Percentiles rank a stretch among this genome's conserved stretches.
phyloP scores from a whole-genome alignment of 805 yeast genomes.

The Candida maesae region DNA sequence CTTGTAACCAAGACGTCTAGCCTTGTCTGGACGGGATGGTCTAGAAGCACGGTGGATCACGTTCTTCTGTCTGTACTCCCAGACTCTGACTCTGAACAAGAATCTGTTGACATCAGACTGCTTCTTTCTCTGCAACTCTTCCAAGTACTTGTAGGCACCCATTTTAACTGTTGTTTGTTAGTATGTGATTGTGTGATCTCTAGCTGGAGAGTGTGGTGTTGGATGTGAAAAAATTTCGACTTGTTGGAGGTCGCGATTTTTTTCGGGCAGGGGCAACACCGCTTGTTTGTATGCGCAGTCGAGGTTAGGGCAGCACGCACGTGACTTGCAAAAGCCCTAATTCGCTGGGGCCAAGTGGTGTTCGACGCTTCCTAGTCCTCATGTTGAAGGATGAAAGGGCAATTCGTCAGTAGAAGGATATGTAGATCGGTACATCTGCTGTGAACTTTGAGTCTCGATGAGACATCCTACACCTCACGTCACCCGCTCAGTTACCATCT shows the following conservation, averaged over 20 bases:
- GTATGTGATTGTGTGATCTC: conserved; percentile 1
- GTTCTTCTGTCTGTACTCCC: conserved; percentile 99
- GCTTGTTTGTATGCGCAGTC: too few relatives aligned
- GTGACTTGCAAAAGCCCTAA: neutral
- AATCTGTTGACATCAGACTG: conserved; percentile 99
- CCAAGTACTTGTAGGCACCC: conserved; percentile 99
- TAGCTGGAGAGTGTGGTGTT: neutral
- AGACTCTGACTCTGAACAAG: conserved; percentile 99
- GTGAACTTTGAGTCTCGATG: too few relatives aligned
- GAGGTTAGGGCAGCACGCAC: neutral
- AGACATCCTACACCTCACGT: too few relatives aligned
- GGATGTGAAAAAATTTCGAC: conserved; percentile 9
- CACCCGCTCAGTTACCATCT: too few relatives aligned
- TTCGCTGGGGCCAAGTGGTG: too few relatives aligned
- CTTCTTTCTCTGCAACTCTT: conserved; percentile 99
- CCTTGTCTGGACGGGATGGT: conserved; percentile 99
- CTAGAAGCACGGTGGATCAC: conserved; percentile 98
- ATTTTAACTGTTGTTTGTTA: conserved; percentile 36
- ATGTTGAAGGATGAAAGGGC: too few relatives aligned
- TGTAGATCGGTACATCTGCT: too few relatives aligned
- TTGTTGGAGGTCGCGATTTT: conserved; percentile 2
- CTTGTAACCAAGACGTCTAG: conserved; percentile 99
- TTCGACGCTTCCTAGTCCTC: too few relatives aligned
- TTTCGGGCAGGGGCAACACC: neutral
- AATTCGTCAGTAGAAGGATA: too few relatives aligned